phyloP scores from a whole-genome alignment of 768 basidiomycete species.

The Russula sp. region DNA sequence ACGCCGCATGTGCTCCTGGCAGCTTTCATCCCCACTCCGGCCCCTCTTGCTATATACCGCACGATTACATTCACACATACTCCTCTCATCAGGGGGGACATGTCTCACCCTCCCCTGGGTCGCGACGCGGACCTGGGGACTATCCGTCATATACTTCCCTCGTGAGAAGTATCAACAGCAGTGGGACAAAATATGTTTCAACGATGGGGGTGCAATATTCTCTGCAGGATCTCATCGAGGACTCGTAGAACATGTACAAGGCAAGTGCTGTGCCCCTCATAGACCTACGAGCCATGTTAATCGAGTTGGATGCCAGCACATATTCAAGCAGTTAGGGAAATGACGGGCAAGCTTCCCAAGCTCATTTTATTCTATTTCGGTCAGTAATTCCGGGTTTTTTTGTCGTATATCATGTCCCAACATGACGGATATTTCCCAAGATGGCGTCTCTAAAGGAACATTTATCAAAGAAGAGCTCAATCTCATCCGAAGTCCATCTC shows the following conservation, averaged over 20 bases:
- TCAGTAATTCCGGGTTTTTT: constrained; percentile 32
- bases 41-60: not conserved
- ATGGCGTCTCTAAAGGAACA: constrained; percentile 52
- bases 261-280: constrained; percentile 36
- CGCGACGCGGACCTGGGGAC: constrained; percentile 43
- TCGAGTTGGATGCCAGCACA: not conserved
- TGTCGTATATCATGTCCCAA: not conserved
- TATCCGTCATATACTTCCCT: constrained; percentile 77
- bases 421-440: constrained; percentile 32
- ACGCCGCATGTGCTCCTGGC: too few species aligned
- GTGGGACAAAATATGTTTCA: constrained; percentile 64
- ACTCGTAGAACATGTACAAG: constrained; percentile 62
- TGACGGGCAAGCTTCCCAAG: constrained; percentile 48
- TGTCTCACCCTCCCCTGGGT: constrained; percentile 75
- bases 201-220: constrained; percentile 64
- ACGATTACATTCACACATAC: not conserved
- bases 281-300: not conserved
- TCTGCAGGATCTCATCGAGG: constrained; percentile 71
- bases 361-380: constrained; percentile 75
- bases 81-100: constrained; percentile 50
- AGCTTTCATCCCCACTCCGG: too few species aligned
- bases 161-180: constrained; percentile 73
- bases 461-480: constrained; percentile 54
- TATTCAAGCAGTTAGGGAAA: constrained; percentile 58
- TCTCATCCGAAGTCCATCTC: constrained; percentile 48